These are phyloP conservation scores for Pyrus bretschneideri DNA, from an alignment of 306 rosid genomes.

Conservation along the genomic window DNA sequence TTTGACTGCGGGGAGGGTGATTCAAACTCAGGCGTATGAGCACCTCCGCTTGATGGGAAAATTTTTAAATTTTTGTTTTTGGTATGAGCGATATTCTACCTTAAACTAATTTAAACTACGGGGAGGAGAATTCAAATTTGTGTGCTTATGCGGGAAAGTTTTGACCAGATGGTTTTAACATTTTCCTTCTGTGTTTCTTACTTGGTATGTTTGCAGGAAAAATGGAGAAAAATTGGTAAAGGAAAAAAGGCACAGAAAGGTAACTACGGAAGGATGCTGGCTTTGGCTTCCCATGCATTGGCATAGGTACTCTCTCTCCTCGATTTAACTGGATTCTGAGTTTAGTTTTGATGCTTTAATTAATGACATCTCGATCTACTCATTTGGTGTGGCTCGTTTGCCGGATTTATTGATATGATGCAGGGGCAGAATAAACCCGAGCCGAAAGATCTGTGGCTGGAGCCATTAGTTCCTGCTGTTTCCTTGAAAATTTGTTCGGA, in stretches of 20 bases:
- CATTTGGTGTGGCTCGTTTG: slow-evolving; percentile 1
- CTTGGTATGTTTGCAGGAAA: slow-evolving; percentile 43
- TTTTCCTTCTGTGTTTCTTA: slow-evolving; percentile 1
- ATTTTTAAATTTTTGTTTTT: no score
- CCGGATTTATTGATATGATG: slow-evolving; percentile 24
- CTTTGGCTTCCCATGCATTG: slow-evolving; percentile 87
- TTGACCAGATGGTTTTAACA: neutral
- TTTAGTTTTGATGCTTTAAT: neutral
- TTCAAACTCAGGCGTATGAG: neutral
- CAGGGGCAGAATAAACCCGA: slow-evolving; percentile 72
- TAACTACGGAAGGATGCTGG: slow-evolving; percentile 65
- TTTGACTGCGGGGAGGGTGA: neutral
- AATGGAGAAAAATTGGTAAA: slow-evolving; percentile 39
- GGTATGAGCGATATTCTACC: no score
- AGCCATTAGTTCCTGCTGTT: slow-evolving; percentile 79
- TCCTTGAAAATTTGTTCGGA: slow-evolving; percentile 90
- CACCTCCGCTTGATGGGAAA: no score
- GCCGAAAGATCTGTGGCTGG: slow-evolving; percentile 95
- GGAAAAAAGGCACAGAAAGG: slow-evolving; percentile 49
- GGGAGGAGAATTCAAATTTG: neutral
- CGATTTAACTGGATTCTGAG: neutral
- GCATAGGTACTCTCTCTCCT: slow-evolving; percentile 64
- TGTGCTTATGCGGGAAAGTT: neutral
- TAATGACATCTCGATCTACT: neutral
- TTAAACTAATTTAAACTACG: neutral